Base-by-base conservation (phyloP, 192 early-diverging fungal species). In the Linnemannia zychae region DNA sequence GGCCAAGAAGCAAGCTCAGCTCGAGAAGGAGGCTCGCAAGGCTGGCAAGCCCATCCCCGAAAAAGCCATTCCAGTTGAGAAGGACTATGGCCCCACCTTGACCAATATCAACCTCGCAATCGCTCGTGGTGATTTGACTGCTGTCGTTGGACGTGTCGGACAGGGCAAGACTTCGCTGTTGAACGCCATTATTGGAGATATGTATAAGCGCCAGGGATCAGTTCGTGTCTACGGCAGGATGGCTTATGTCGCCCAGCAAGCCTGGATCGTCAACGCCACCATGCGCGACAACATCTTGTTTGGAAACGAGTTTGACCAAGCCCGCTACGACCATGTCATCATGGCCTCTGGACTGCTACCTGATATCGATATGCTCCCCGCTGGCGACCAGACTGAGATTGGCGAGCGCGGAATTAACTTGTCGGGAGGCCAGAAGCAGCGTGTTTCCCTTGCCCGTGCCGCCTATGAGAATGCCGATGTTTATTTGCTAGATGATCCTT, bases 261-360 rank as follows among this genome's bases (percentile, higher is more conserved):
- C 98, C 17, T 99, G 98, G 98, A 96, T 99, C 63, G 94, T 98
- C 92, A 99, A 99, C 75, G 94, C 93, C 4, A 96, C 95, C 13
- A 44, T 99, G 47, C 90, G 94, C 47, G 96, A 98, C 28, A 99
- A 99, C 88, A 96, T 99, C 88, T 60, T 95, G 13, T 98, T 99
- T 91, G 98, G 97, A 6, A 89, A 91, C 72, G 86, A 87, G 7
- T 97, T 89, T 87, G 93, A 97, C 67, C 88, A 89, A 24, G 84
- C 87, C 3, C 96, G 93, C 34, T 99, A 98, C 76, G 91, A 95
- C 7, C 76, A 57, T 34, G 90, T 92, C 17, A 82, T 99, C 76
- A 87, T 91, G 28, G 96, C 95, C 5, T 98, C 97, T 85, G 94
- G 95, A 33, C 88, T 99, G 66, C 90, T 89, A 36, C 91, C 91